These are phyloP conservation scores for Debaryomyces sp. DNA, from an alignment of 1,139 yeast genomes.

Conservation along the genomic window DNA sequence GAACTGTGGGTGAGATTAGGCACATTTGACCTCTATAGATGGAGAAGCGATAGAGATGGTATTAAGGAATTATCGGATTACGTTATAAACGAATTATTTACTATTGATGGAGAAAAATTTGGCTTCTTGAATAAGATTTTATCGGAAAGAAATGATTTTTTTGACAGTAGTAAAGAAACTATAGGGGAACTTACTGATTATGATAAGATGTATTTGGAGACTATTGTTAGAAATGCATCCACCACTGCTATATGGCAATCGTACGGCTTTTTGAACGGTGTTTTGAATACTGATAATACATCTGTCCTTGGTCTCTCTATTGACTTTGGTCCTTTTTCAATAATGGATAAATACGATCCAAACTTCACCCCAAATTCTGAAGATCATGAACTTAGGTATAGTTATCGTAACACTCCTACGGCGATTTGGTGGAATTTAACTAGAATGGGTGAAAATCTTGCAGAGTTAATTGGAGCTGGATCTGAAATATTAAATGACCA, in stretches of 20 bases:
- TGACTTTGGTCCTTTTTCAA: slow-evolving; percentile 95
- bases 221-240: slow-evolving; percentile 70
- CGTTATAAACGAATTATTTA: slow-evolving; percentile 67
- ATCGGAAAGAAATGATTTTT: slow-evolving; percentile 22
- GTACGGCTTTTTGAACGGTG: slow-evolving; percentile 93
- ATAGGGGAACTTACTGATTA: slow-evolving; percentile 58
- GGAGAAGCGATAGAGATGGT: slow-evolving; percentile 71
- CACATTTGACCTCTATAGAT: slow-evolving; percentile 81
- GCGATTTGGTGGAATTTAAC: slow-evolving; percentile 94
- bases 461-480: slow-evolving; percentile 79
- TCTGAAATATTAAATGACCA: slow-evolving; percentile 47
- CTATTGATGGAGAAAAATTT: slow-evolving; percentile 35
- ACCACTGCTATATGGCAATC: slow-evolving; percentile 87
- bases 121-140: slow-evolving; percentile 30
- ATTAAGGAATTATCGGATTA: slow-evolving; percentile 68
- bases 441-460: slow-evolving; percentile 81
- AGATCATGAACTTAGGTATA: slow-evolving; percentile 71
- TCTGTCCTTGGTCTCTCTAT: slow-evolving; percentile 83
- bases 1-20: slow-evolving; percentile 89
- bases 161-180: slow-evolving; percentile 17
- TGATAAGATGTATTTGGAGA: slow-evolving; percentile 71
- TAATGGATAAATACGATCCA: slow-evolving; percentile 83
- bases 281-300: slow-evolving; percentile 91
- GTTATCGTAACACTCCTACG: slow-evolving; percentile 80
- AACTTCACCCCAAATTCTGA: slow-evolving; percentile 88